phyloP scores from a whole-genome alignment of 306 rosid genomes.

The Cucurbita ficifolia region DNA sequence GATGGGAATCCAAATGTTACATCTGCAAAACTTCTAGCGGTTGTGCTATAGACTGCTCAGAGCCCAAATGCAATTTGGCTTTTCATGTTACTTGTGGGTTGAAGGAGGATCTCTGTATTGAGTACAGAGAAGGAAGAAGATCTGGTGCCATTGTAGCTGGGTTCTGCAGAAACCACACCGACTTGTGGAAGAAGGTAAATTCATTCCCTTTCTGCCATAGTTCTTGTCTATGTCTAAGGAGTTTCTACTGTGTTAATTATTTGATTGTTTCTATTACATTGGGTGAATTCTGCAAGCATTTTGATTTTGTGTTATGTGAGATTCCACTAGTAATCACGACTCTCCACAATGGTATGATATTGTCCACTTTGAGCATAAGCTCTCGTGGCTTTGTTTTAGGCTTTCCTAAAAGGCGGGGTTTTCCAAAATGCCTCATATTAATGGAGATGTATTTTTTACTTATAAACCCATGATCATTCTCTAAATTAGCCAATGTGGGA shows the following conservation, averaged over 20 bases:
- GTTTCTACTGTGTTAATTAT: no score
- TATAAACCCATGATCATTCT: no score
- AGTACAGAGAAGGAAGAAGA: slow-evolving; percentile 52
- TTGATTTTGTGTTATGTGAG: no score
- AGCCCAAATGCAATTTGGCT: slow-evolving; percentile 42
- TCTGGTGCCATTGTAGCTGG: slow-evolving; percentile 64
- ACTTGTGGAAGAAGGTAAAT: slow-evolving; percentile 55
- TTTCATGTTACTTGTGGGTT: slow-evolving; percentile 72
- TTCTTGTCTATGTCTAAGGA: not conserved
- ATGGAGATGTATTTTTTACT: no score
- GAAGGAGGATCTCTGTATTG: slow-evolving; percentile 47
- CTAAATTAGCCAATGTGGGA: no score
- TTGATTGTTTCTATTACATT: not conserved
- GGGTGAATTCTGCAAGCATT: not conserved
- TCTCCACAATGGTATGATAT: no score
- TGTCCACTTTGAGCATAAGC: no score
- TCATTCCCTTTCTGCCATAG: not conserved
- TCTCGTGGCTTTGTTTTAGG: no score
- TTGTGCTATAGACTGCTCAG: slow-evolving; percentile 60
- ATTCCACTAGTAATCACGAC: no score
- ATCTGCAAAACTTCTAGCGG: slow-evolving; percentile 32
- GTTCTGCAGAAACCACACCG: slow-evolving; percentile 48
- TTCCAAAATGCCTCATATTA: no score
- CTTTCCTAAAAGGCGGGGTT: no score
- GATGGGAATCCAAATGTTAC: slow-evolving; percentile 48